Base-by-base conservation (phyloP, 495 filamentous ascomycete genomes). In the Hyaloscypha finlandica region DNA sequence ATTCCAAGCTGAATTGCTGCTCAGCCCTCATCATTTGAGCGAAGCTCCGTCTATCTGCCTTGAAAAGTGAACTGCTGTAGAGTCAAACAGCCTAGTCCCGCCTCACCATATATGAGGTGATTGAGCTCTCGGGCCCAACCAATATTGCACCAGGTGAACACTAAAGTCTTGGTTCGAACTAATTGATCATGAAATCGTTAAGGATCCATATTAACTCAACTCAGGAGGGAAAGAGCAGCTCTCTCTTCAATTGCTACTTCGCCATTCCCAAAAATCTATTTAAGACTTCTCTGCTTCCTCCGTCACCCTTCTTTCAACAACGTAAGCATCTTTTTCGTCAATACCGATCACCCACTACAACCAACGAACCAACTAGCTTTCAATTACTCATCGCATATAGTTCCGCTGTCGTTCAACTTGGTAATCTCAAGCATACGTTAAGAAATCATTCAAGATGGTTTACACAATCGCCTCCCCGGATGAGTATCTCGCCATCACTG, bases 401-500 rank as follows among this genome's bases (percentile, higher is more conserved):
- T 37, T 1, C 3, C 35, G 12, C 35, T 37, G 8, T 37, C 35
- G 3, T 37, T 37, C 35, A 37, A 37, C 35, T 37, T 37, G 35
- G 3, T 37, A 37, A 12, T 12, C 6, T 37, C 35, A 53, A 53
- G 51, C 20, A 58, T 58, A 58, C 55, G 55, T 58, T 58, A 58
- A 37, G 16, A 59, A 25, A 63, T 61, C 59, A 55, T 14, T 54
- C 67, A 71, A 68, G 4, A 74, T 72, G 70, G 31, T 60, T 32
- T 72, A 74, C 58, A 59, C 31, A 22, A 64, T 74, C 16, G 70
- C 72, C 4, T 45, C 51, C 16, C 56, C 72, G 22, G 65, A 74
- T 52, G 78, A 84, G 71, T 93, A 93, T 80, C 88, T 94, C 76
- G 90, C 90, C 83, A 86, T 94, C 70, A 94, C 92, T 60, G 91